phyloP scores from a whole-genome alignment of 495 filamentous ascomycete genomes.

The Penicillium flavigenum region DNA sequence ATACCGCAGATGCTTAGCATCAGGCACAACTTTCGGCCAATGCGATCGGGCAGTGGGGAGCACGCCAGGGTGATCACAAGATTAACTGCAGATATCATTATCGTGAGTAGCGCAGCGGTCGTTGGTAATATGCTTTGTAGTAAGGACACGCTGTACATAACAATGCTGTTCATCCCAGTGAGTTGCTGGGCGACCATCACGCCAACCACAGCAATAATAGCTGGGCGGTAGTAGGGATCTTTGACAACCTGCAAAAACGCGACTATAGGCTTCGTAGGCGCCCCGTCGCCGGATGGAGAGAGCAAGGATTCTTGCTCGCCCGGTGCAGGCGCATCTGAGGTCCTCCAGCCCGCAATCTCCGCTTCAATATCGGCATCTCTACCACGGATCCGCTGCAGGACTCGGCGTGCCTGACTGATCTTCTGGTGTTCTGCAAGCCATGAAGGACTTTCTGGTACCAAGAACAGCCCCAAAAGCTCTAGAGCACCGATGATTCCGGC shows the following conservation, averaged over 20 bases:
- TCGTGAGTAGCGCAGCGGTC: slow-evolving; percentile 74
- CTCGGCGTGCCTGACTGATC: slow-evolving; percentile 57
- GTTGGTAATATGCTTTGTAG: slow-evolving; percentile 73
- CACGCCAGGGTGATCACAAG: slow-evolving; percentile 75
- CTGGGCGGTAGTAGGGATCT: slow-evolving; percentile 67
- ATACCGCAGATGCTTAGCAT: slow-evolving; percentile 79
- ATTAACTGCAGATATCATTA: slow-evolving; percentile 83
- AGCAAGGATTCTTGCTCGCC: slow-evolving; percentile 51
- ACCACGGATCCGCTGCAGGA: slow-evolving; percentile 74
- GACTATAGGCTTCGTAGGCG: slow-evolving; percentile 45
- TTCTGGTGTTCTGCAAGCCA: slow-evolving; percentile 76
- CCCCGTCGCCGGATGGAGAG: slow-evolving; percentile 31
- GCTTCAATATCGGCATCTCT: slow-evolving; percentile 65
- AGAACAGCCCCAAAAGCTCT: slow-evolving; percentile 63
- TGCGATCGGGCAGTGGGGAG: slow-evolving; percentile 79
- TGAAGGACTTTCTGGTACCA: slow-evolving; percentile 80
- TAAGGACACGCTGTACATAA: slow-evolving; percentile 96
- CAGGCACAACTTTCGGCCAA: slow-evolving; percentile 82
- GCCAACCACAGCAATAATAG: slow-evolving; percentile 79
- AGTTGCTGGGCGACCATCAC: slow-evolving; percentile 94
- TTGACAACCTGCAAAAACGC: slow-evolving; percentile 65
- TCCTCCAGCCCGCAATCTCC: slow-evolving; percentile 67
- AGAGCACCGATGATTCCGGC: slow-evolving; percentile 66
- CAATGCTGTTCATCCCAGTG: slow-evolving; percentile 90
- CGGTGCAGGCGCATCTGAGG: slow-evolving; percentile 41